Evolutionary conservation across 78 protist genomes (phyloP).

Genomic region (Salpingoeca rosetta): DNA sequence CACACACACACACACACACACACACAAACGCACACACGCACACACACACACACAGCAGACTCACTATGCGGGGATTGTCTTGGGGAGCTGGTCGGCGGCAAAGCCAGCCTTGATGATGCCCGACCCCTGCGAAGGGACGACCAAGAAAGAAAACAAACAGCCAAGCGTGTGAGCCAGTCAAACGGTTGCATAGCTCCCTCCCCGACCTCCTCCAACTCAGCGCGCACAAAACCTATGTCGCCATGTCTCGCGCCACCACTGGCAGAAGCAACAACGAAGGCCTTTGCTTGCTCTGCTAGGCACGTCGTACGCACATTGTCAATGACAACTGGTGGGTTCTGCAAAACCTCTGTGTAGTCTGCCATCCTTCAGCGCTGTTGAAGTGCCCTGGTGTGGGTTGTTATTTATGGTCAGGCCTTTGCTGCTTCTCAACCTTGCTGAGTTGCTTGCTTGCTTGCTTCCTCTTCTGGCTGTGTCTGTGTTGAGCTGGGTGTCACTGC

Average conservation of each 20-base stretch:
- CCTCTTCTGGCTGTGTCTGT: not conserved
- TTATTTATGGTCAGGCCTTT: not conserved
- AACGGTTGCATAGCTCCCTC: too few species aligned
- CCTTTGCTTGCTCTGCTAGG: not conserved
- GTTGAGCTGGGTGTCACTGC: not conserved
- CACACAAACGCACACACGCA: too few species aligned
- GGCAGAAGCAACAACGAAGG: not conserved
- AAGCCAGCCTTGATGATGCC: constrained; percentile 90
- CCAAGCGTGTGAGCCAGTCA: too few species aligned
- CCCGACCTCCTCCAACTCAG: not conserved
- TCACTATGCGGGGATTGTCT: constrained; percentile 48
- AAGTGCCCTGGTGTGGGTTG: not conserved
- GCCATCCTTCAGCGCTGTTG: not conserved
- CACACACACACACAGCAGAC: too few species aligned
- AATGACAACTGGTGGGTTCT: not conserved
- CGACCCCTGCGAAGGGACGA: constrained; percentile 62
- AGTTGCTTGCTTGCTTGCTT: not conserved
- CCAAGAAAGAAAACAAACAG: too few species aligned
- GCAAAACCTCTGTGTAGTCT: not conserved
- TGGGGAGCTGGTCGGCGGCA: constrained; percentile 72
- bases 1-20: too few species aligned
- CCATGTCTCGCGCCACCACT: not conserved
- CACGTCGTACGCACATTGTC: not conserved
- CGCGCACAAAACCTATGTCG: not conserved
- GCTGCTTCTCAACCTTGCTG: not conserved